A percentile compares a stretch with the other conserved stretches of the same genome.
Evolutionary conservation across 169 alveolate genomes (phyloP).

Genomic region (Cryptosporidium canis): DNA sequence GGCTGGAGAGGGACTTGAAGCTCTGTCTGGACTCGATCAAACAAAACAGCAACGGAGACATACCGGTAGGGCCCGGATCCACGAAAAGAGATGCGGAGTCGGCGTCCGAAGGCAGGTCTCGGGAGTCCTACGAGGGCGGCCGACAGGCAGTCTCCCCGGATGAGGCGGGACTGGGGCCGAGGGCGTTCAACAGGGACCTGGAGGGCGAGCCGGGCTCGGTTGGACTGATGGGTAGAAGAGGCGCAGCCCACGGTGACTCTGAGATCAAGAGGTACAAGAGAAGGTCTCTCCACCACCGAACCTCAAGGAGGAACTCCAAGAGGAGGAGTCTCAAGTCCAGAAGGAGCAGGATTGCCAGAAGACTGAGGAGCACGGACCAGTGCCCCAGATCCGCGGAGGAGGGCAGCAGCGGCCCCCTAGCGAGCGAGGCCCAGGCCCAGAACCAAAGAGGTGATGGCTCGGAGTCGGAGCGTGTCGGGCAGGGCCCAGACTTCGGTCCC

Average conservation of each 20-base stretch:
- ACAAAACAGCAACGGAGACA: neutral
- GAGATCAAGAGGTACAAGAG: conserved; percentile 24
- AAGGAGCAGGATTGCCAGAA: neutral
- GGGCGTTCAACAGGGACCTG: neutral
- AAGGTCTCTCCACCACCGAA: neutral
- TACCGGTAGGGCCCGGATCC: neutral
- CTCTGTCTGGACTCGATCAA: conserved; percentile 3
- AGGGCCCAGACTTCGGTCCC: too few relatives aligned
- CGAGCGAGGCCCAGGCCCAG: neutral
- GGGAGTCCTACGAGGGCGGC: neutral
- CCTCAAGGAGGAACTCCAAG: conserved; percentile 1
- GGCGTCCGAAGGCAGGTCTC: too few relatives aligned
- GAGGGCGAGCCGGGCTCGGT: neutral
- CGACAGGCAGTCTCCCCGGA: neutral
- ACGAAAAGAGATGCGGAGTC: neutral
- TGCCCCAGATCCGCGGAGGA: neutral
- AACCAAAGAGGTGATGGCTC: neutral
- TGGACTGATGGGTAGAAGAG: neutral
- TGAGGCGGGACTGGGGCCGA: neutral
- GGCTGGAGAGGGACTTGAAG: conserved; percentile 28
- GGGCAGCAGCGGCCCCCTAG: neutral
- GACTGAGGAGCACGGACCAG: neutral
- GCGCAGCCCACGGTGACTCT: neutral
- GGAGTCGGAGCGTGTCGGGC: neutral
- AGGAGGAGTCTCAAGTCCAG: neutral